Evolutionary conservation across 345 rosid genomes (phyloP).

Genomic region (Salix koriyanagi): DNA sequence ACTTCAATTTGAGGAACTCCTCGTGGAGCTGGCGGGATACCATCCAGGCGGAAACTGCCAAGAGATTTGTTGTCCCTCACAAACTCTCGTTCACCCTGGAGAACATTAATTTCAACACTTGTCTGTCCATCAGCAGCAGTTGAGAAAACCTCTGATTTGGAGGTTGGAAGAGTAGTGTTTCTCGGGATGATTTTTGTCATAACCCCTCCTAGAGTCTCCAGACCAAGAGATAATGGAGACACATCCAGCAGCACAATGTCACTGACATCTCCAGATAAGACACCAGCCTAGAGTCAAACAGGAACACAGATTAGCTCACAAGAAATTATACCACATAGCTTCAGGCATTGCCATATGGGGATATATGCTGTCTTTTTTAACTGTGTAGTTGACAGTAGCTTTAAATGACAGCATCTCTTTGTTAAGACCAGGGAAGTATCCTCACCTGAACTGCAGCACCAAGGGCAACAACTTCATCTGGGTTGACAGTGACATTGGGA

Average conservation of each 20-base stretch:
- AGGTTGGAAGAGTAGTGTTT: conserved; percentile 89
- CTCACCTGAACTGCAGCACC: conserved; percentile 99
- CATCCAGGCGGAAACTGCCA: conserved; percentile 69
- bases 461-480: conserved; percentile 96
- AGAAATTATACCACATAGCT: not conserved
- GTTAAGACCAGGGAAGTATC: not conserved
- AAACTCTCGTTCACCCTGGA: conserved; percentile 97
- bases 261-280: conserved; percentile 90
- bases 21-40: conserved; percentile 84
- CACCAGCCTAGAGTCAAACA: conserved; percentile 66
- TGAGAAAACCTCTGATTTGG: conserved; percentile 96
- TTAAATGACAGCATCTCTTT: not conserved
- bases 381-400: not conserved
- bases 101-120: conserved; percentile 93
- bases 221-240: conserved; percentile 77
- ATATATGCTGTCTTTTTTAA: not conserved
- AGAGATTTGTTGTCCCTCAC: conserved; percentile 93
- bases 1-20: conserved; percentile 96
- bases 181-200: conserved; percentile 97
- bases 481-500: conserved; percentile 94
- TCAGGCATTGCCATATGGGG: not conserved
- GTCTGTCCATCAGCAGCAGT: conserved; percentile 99
- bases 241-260: conserved; percentile 92
- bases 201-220: conserved; percentile 96
- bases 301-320: not conserved